Evolutionary conservation across 1,284 basidiomycete species (phyloP).

Genomic region (Ganoderma resinaceum): DNA sequence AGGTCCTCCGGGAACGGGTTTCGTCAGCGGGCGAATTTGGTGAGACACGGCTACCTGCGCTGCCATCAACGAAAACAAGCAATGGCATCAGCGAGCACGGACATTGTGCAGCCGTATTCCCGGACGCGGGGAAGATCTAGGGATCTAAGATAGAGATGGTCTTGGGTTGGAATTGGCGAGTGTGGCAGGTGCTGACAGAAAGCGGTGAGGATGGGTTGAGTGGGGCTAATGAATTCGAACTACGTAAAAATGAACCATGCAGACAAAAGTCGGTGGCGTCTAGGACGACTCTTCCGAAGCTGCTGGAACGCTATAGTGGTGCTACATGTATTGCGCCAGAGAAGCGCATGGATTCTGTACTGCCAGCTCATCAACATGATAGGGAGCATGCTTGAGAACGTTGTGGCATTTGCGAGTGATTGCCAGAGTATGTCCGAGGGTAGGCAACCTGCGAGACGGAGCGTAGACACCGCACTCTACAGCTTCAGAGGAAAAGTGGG

Average conservation of each 20-base stretch:
- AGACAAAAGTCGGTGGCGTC: neutral
- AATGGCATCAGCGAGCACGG: slow-evolving; percentile 2
- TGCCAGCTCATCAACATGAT: neutral
- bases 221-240: neutral
- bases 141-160: slow-evolving; percentile 6
- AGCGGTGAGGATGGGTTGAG: neutral
- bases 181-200: slow-evolving; percentile 3
- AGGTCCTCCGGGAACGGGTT: neutral
- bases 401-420: slow-evolving; percentile 2
- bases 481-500: slow-evolving; percentile 21
- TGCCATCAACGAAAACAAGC: neutral
- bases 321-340: neutral
- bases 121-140: neutral
- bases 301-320: neutral
- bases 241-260: neutral
- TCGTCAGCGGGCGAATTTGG: neutral
- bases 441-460: slow-evolving; percentile 1
- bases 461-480: slow-evolving; percentile 24
- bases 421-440: neutral
- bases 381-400: neutral
- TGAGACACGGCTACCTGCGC: neutral
- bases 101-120: neutral
- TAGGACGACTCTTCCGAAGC: neutral
- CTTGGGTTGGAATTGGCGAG: neutral
- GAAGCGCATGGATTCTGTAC: neutral